phyloP scores from a whole-genome alignment of 2,329 filamentous ascomycete genomes.

The Fusarium graminum region DNA sequence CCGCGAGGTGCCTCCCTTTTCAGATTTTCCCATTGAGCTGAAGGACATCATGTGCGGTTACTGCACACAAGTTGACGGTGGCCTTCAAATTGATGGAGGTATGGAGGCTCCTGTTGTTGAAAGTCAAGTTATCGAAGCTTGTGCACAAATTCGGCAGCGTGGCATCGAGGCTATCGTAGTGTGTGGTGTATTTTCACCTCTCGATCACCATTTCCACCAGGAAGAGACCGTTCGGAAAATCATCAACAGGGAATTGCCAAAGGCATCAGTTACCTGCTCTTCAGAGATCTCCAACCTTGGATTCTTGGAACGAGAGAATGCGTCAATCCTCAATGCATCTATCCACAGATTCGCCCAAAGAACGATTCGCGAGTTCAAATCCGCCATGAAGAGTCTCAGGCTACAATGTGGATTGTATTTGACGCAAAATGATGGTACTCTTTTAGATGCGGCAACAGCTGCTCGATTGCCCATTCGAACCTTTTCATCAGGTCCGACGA shows the following conservation, averaged over 20 bases:
- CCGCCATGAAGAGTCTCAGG: constrained; percentile 58
- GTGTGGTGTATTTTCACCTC: constrained; percentile 69
- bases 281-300: constrained; percentile 54
- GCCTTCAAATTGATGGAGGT: constrained; percentile 11
- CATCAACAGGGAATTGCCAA: neutral
- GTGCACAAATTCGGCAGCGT: neutral
- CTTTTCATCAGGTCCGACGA: constrained; percentile 64
- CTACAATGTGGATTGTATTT: constrained; percentile 59
- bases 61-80: neutral
- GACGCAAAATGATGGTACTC: constrained; percentile 65
- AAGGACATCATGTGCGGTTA: constrained; percentile 3
- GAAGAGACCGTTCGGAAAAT: constrained; percentile 61
- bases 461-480: constrained; percentile 61
- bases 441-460: constrained; percentile 58
- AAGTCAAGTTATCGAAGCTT: neutral
- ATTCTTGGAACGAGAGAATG: constrained; percentile 65
- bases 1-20: constrained; percentile 60
- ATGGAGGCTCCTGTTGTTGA: neutral
- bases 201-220: constrained; percentile 63
- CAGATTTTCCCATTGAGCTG: constrained; percentile 54
- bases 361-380: constrained; percentile 60
- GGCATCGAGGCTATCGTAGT: constrained; percentile 62
- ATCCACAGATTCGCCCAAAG: constrained; percentile 61
- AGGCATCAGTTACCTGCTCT: constrained; percentile 52
- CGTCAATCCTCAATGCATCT: constrained; percentile 65